These are phyloP conservation scores for Penicillium psychrofluorescens DNA, from an alignment of 495 filamentous ascomycete genomes.

Conservation along the genomic window DNA sequence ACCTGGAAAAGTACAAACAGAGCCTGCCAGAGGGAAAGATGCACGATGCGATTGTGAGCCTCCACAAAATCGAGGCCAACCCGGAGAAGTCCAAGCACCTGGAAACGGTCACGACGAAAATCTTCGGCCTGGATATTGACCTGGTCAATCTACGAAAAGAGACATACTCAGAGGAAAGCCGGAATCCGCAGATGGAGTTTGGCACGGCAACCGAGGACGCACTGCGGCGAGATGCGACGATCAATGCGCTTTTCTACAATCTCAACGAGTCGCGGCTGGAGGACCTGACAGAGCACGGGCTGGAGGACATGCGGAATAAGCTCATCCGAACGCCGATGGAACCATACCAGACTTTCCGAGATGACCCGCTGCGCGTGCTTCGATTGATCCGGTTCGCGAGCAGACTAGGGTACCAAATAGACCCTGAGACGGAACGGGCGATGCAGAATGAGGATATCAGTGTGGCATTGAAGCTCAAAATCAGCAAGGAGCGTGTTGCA, in stretches of 20 bases:
- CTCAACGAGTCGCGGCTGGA: constrained; percentile 67
- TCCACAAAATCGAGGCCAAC: constrained; percentile 79
- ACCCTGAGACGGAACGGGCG: constrained; percentile 52
- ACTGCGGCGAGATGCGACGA: constrained; percentile 79
- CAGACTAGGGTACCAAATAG: constrained; percentile 71
- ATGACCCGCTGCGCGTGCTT: constrained; percentile 89
- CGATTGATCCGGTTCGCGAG: constrained; percentile 86
- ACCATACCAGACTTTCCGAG: constrained; percentile 86
- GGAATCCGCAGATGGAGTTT: constrained; percentile 90
- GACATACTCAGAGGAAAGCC: constrained; percentile 75
- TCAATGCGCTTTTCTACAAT: constrained; percentile 97
- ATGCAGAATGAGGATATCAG: constrained; percentile 74
- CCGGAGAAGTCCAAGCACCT: constrained; percentile 98
- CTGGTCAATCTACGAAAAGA: constrained; percentile 93
- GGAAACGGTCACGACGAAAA: constrained; percentile 79
- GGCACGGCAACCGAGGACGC: constrained; percentile 89
- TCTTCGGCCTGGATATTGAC: constrained; percentile 86
- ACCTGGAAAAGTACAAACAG: constrained; percentile 47
- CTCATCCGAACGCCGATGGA: constrained; percentile 82
- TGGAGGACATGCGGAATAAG: constrained; percentile 63
- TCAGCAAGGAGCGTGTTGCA: constrained; percentile 82
- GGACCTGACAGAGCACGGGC: constrained; percentile 70
- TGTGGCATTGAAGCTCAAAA: constrained; percentile 74
- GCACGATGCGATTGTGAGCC: constrained; percentile 36
- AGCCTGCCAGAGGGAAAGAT: constrained; percentile 17